These are phyloP conservation scores for Inonotus obliquus DNA, from an alignment of 1,284 basidiomycete genomes.

Conservation along the genomic window DNA sequence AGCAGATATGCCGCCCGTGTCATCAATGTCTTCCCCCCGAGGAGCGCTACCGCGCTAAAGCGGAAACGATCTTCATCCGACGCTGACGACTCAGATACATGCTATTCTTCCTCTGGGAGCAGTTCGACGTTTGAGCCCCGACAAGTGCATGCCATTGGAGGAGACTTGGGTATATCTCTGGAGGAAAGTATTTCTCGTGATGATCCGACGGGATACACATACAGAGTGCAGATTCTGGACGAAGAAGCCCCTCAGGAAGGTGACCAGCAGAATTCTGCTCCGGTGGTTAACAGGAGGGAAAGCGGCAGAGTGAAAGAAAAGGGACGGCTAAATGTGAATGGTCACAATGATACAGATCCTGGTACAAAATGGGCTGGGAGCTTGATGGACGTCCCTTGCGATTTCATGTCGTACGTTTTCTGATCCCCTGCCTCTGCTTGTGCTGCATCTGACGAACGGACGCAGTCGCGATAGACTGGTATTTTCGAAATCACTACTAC, in stretches of 20 bases:
- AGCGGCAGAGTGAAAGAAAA: slow-evolving; percentile 17
- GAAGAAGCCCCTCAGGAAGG: slow-evolving; percentile 43
- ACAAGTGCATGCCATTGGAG: slow-evolving; percentile 61
- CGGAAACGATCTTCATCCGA: slow-evolving; percentile 19
- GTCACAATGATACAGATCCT: slow-evolving; percentile 43
- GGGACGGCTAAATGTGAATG: slow-evolving; percentile 41
- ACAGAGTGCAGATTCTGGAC: slow-evolving; percentile 83
- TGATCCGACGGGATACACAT: slow-evolving; percentile 81
- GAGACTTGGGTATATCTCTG: slow-evolving; percentile 70
- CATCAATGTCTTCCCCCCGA: slow-evolving; percentile 71
- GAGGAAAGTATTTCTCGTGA: slow-evolving; percentile 73
- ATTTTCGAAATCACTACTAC: slow-evolving; percentile 95
- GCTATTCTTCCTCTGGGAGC: slow-evolving; percentile 26
- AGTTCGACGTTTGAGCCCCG: slow-evolving; percentile 15
- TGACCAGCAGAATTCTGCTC: neutral
- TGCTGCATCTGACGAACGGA: slow-evolving; percentile 4
- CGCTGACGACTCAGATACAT: slow-evolving; percentile 22
- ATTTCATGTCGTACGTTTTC: slow-evolving; percentile 65
- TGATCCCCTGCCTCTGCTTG: slow-evolving; percentile 24
- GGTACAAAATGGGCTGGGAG: slow-evolving; percentile 58
- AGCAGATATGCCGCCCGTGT: slow-evolving; percentile 80
- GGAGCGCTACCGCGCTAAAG: slow-evolving; percentile 29
- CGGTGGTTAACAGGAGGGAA: slow-evolving; percentile 9
- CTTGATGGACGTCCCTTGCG: slow-evolving; percentile 77
- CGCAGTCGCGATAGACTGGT: slow-evolving; percentile 86